These are phyloP conservation scores for Phyllosticta citribraziliensis DNA, from an alignment of 2,329 filamentous ascomycete species.

Conservation along the genomic window DNA sequence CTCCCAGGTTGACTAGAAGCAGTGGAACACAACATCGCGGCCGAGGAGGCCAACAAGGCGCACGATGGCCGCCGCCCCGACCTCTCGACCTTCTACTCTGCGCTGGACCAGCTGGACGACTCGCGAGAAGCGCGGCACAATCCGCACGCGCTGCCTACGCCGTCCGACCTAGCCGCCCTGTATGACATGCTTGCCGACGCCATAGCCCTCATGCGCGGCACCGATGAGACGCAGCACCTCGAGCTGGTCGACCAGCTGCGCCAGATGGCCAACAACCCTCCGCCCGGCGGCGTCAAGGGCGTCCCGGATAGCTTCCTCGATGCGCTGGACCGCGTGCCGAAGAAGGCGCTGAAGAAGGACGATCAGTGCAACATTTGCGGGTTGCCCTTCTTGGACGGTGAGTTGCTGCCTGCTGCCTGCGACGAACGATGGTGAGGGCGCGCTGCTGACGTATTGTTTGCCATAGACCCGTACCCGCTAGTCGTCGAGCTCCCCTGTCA, in stretches of 20 bases:
- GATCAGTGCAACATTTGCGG: slow-evolving; percentile 52
- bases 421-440: background rate
- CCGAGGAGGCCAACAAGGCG: slow-evolving; percentile 23
- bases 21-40: slow-evolving; percentile 42
- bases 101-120: slow-evolving; percentile 48
- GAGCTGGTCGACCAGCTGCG: slow-evolving; percentile 35
- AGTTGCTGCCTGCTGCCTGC: slow-evolving; percentile 10
- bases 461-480: slow-evolving; percentile 48
- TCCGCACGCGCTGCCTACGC: slow-evolving; percentile 49
- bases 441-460: slow-evolving; percentile 4
- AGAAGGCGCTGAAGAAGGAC: slow-evolving; percentile 41
- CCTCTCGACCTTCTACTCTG: slow-evolving; percentile 55
- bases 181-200: slow-evolving; percentile 52
- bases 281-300: slow-evolving; percentile 50
- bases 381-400: slow-evolving; percentile 51
- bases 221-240: slow-evolving; percentile 33
- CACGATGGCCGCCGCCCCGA: slow-evolving; percentile 47
- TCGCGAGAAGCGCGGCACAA: slow-evolving; percentile 41
- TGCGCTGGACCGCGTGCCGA: slow-evolving; percentile 50
- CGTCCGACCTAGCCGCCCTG: slow-evolving; percentile 50
- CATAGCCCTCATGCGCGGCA: slow-evolving; percentile 46
- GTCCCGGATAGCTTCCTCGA: slow-evolving; percentile 53
- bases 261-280: slow-evolving; percentile 43
- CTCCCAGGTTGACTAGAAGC: background rate
- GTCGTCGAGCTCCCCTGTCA: slow-evolving; percentile 55